Evolutionary conservation across 768 basidiomycete species (phyloP).

Genomic region (Lactarius tabidus): DNA sequence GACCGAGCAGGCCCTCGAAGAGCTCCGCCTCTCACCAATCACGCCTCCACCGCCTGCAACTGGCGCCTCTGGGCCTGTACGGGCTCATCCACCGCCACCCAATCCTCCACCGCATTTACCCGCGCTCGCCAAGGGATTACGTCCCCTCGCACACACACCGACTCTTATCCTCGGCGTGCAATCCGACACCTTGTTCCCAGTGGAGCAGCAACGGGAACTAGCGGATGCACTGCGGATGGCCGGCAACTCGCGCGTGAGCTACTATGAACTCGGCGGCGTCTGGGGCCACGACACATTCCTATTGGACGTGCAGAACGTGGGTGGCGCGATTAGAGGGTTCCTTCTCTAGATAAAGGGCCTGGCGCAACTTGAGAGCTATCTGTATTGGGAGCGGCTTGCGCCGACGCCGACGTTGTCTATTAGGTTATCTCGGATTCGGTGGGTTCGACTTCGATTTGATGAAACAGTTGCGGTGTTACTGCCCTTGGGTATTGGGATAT

Average conservation of each 20-base stretch:
- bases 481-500: background rate
- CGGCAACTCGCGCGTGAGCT: slow-evolving; percentile 85
- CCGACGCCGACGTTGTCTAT: background rate
- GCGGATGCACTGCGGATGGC: slow-evolving; percentile 88
- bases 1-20: slow-evolving; percentile 69
- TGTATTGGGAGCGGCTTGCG: background rate
- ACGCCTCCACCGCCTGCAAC: slow-evolving; percentile 27
- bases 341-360: slow-evolving; percentile 42
- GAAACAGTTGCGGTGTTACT: background rate
- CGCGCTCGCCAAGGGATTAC: slow-evolving; percentile 73
- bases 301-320: slow-evolving; percentile 87
- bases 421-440: background rate
- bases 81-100: slow-evolving; percentile 66
- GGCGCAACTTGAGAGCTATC: background rate
- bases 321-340: slow-evolving; percentile 88
- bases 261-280: slow-evolving; percentile 98
- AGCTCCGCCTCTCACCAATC: slow-evolving; percentile 51
- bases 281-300: slow-evolving; percentile 99
- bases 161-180: slow-evolving; percentile 90
- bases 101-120: slow-evolving; percentile 73
- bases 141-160: slow-evolving; percentile 71
- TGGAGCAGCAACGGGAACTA: slow-evolving; percentile 94
- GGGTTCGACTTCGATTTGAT: background rate
- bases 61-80: slow-evolving; percentile 37
- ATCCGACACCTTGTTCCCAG: slow-evolving; percentile 93